Conservation (phyloP, 2,329 filamentous ascomycete species). For the Neoscytalidium dimidiatum region DNA sequence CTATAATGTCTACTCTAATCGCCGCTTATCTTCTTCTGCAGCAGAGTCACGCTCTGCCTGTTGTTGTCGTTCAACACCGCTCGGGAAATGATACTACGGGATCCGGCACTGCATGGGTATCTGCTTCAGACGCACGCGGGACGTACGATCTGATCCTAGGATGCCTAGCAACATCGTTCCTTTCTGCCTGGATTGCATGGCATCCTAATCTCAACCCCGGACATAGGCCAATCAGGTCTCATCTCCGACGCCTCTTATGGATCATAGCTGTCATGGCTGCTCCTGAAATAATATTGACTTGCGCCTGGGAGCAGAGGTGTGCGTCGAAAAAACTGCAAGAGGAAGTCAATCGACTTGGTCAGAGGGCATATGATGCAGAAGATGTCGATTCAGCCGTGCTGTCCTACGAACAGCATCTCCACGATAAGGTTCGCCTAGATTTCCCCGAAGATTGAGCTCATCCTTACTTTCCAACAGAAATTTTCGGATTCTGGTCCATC, state of each 20-base stretch:
- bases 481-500: neutral
- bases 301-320: constrained; percentile 30
- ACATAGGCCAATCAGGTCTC: neutral
- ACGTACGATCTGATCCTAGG: constrained; percentile 28
- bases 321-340: constrained; percentile 18
- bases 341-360: constrained; percentile 18
- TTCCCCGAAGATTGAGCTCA: neutral
- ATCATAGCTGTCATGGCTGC: constrained; percentile 26
- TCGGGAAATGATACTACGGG: neutral
- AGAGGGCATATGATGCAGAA: neutral
- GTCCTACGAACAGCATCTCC: constrained; percentile 1
- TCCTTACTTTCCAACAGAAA: neutral
- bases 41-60: neutral
- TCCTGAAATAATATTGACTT: constrained; percentile 28
- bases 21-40: neutral
- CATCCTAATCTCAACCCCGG: constrained; percentile 27
- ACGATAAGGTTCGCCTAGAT: neutral
- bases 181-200: constrained; percentile 31
- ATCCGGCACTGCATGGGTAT: constrained; percentile 20
- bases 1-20: constrained; percentile 12
- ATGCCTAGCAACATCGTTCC: constrained; percentile 27
- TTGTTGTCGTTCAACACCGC: neutral
- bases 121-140: constrained; percentile 24
- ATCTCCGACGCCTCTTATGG: constrained; percentile 23
- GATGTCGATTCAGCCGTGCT: neutral